Percentiles rank a stretch among this genome's conserved stretches.
phyloP scores from a whole-genome alignment of 2,329 filamentous ascomycete genomes.

The Alternaria postmessia region DNA sequence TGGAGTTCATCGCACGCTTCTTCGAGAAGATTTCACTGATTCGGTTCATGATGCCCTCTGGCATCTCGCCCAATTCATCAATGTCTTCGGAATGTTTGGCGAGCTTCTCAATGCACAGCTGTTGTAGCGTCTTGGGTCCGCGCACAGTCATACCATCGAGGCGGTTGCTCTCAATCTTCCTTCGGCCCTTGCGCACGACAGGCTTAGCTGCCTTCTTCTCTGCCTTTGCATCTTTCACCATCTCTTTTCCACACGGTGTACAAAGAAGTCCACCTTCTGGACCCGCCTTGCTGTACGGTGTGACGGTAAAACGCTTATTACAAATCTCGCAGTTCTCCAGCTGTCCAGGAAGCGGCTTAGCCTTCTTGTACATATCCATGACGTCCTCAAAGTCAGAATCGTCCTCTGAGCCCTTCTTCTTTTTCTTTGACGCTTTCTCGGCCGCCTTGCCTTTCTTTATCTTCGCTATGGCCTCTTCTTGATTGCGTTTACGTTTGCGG shows the following conservation, averaged over 20 bases:
- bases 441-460: slow-evolving; percentile 60
- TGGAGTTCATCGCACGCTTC: slow-evolving; percentile 64
- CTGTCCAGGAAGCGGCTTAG: slow-evolving; percentile 76
- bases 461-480: slow-evolving; percentile 58
- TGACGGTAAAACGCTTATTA: slow-evolving; percentile 89
- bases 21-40: slow-evolving; percentile 71
- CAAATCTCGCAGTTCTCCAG: slow-evolving; percentile 88
- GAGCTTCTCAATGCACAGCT: slow-evolving; percentile 70
- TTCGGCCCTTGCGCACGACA: slow-evolving; percentile 67
- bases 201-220: slow-evolving; percentile 67
- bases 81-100: slow-evolving; percentile 70
- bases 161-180: slow-evolving; percentile 82
- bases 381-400: slow-evolving; percentile 59
- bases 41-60: slow-evolving; percentile 63
- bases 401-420: slow-evolving; percentile 52
- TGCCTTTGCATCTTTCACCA: slow-evolving; percentile 71
- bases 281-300: slow-evolving; percentile 82
- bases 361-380: slow-evolving; percentile 64
- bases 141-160: slow-evolving; percentile 75
- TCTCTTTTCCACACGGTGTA: slow-evolving; percentile 77
- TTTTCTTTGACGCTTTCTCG: slow-evolving; percentile 56
- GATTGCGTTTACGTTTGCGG: slow-evolving; percentile 66
- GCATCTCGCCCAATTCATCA: slow-evolving; percentile 71
- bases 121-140: slow-evolving; percentile 74
- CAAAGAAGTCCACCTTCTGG: slow-evolving; percentile 89